Conservation (phyloP, 345 rosid genomes). For the Nephelium lappaceum region DNA sequence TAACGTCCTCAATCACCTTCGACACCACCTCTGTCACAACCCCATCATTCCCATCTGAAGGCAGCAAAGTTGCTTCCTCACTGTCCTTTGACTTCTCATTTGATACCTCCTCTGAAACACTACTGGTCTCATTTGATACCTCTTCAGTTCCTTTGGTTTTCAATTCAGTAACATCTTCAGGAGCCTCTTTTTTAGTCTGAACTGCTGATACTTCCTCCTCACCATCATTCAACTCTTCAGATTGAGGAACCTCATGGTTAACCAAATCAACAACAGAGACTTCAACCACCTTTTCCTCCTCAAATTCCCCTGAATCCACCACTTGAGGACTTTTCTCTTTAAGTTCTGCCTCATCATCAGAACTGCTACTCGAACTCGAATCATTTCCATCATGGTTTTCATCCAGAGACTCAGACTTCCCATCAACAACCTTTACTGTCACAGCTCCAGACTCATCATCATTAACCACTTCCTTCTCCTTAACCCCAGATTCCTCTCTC, state of each 20-base stretch:
- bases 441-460: conserved; percentile 23
- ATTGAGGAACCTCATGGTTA: conserved; percentile 11
- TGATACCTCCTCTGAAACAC: background rate
- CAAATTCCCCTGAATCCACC: conserved; percentile 17
- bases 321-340: conserved; percentile 12
- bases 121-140: conserved; percentile 9
- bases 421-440: conserved; percentile 18
- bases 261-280: conserved; percentile 22
- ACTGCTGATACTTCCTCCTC: conserved; percentile 7
- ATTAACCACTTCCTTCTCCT: background rate
- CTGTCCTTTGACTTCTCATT: conserved; percentile 9
- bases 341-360: conserved; percentile 27
- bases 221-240: conserved; percentile 14
- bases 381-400: conserved; percentile 16
- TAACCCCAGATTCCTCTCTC: conserved; percentile 22
- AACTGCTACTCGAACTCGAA: conserved; percentile 27
- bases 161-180: conserved; percentile 13
- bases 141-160: conserved; percentile 21
- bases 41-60: conserved; percentile 4
- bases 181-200: conserved; percentile 21
- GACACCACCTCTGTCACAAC: conserved; percentile 7
- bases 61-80: conserved; percentile 9
- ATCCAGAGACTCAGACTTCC: conserved; percentile 2
- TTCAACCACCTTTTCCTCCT: conserved; percentile 22
- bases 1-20: conserved; percentile 20